phyloP scores from a whole-genome alignment of 371 early-diverging fungal genomes.

The Mycotypha africana region DNA sequence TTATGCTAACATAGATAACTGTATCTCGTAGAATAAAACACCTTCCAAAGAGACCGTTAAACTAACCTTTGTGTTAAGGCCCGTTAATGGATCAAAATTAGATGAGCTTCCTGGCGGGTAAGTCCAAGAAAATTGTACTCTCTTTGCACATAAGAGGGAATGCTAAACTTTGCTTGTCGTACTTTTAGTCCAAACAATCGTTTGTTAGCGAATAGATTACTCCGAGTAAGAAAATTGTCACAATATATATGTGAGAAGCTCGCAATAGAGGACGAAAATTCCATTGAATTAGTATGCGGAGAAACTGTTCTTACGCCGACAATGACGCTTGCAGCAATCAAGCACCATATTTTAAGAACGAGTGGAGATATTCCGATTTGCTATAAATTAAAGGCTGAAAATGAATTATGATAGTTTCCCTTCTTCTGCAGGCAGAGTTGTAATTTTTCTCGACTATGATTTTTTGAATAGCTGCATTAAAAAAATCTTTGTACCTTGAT shows the following conservation, averaged over 20 bases:
- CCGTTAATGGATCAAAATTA: conserved; percentile 51
- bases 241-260: conserved; percentile 80
- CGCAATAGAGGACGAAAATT: conserved; percentile 15
- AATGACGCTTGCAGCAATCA: conserved; percentile 81
- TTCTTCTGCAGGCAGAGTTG: conserved; percentile 13
- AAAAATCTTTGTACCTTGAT: no score
- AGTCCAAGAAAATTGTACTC: no score
- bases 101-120: conserved; percentile 63
- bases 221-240: conserved; percentile 80
- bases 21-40: conserved; percentile 46
- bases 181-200: conserved; percentile 57
- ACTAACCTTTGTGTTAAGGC: conserved; percentile 76
- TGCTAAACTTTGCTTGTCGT: background rate
- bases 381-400: conserved; percentile 45
- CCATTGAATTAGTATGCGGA: conserved; percentile 71
- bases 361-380: conserved; percentile 71
- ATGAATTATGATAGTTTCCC: background rate
- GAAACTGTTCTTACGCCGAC: conserved; percentile 68
- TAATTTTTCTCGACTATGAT: background rate
- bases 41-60: conserved; percentile 74
- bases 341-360: conserved; percentile 78
- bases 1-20: no score
- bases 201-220: conserved; percentile 79
- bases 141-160: no score
- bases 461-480: background rate